phyloP scores from a whole-genome alignment of 164 flowering plant species.

The Chimonanthus salicifolius region DNA sequence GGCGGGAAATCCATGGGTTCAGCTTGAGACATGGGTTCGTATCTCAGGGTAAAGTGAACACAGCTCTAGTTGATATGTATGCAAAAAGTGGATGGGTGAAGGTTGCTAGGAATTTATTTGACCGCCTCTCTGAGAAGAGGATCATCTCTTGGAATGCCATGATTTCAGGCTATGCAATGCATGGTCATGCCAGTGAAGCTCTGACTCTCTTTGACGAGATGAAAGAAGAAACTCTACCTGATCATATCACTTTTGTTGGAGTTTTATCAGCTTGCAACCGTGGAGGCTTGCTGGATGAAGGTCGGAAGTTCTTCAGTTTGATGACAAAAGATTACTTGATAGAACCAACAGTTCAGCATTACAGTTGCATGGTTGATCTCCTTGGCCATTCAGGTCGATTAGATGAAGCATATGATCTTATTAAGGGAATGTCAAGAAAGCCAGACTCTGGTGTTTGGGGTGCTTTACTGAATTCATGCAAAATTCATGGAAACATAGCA shows the following conservation, averaged over 20 bases:
- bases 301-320: conserved; percentile 3
- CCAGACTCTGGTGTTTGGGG: conserved; percentile 21
- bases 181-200: conserved; percentile 17
- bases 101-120: conserved; percentile 11
- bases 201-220: conserved; percentile 12
- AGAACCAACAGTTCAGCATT: conserved; percentile 11
- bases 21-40: conserved; percentile 14
- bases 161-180: conserved; percentile 20
- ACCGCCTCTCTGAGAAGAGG: conserved; percentile 9
- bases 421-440: conserved; percentile 6
- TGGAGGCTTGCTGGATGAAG: conserved; percentile 9
- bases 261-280: conserved; percentile 17
- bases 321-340: conserved; percentile 7
- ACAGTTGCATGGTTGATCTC: conserved; percentile 11
- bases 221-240: conserved; percentile 5
- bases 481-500: conserved; percentile 8
- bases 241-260: conserved; percentile 20
- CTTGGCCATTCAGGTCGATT: conserved; percentile 12
- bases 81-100: conserved; percentile 12
- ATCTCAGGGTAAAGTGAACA: conserved; percentile 11
- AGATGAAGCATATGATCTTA: conserved; percentile 9
- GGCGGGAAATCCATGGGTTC: conserved; percentile 16
- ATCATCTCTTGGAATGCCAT: conserved; percentile 19
- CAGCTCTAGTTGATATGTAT: conserved; percentile 19
- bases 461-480: conserved; percentile 18